Evolutionary conservation across 2,329 filamentous ascomycete species (phyloP), one percentile per base, ranked within the genome.

Genomic region (Tolypocladium tundrense): DNA sequence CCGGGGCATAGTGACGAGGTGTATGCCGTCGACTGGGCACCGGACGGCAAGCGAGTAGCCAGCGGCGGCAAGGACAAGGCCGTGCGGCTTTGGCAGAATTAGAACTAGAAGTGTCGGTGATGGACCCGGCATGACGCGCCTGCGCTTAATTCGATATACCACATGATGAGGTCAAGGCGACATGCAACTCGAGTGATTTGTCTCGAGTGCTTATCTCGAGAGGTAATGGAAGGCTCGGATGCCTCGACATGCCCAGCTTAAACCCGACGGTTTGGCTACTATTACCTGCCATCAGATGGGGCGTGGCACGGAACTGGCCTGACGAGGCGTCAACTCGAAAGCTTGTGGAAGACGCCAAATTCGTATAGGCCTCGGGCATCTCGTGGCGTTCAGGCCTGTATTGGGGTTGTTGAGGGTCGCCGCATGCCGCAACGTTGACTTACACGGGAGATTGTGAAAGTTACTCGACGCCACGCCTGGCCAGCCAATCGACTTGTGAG

Each of bases 51-150:
- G 65, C 86, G 87, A 65, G 92, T 97, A 19, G 91, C 87, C 21
- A 96, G 91, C 70, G 94, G 92, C 57, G 94, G 94, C 11, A 93
- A 93, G 70, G 94, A 99, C 72, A 97, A 96, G 72, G 84, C 84
- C 2, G 83, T 88, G 24, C 77, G 84, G 63, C 72, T 87, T 48
- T 88, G 85, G 85, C 78, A 82, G 64, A 84, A 86, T 69, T 88
- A 74, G 68, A 54, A 31, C 14, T 8, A 31, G 24, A 42, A 21
- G 5, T 27, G 39, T 52, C 3, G 48, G 4, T 21, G n/a, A 52
- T 6, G 2, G 9, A 52, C 9, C 31, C 5, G 11, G 31, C 19
- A 21, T 52, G 48, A 10, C 9, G 48, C 31, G 48, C 5, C 31
- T 37, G 19, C 3, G 31, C 37, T 21, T 35, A 11, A 51, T 37